Evolutionary conservation across 345 rosid species (phyloP).

Genomic region (Brassica juncea): DNA sequence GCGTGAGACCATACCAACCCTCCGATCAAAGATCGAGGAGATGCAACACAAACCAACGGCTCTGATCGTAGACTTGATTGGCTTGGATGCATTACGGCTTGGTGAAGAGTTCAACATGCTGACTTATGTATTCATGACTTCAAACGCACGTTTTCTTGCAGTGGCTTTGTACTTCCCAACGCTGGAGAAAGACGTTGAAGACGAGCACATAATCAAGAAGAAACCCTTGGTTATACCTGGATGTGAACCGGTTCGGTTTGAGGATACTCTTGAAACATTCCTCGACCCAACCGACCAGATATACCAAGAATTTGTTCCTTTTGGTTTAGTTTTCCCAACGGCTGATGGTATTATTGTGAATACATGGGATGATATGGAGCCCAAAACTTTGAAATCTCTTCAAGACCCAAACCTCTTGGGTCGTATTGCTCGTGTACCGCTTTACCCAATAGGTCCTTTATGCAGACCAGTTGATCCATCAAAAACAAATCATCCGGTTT

Average conservation of each 20-base stretch:
- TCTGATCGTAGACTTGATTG: slow-evolving; percentile 53
- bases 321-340: slow-evolving; percentile 29
- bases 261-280: slow-evolving; percentile 48
- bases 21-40: slow-evolving; percentile 43
- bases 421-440: slow-evolving; percentile 34
- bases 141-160: slow-evolving; percentile 55
- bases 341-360: slow-evolving; percentile 39
- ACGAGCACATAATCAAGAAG: slow-evolving; percentile 33
- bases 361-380: slow-evolving; percentile 42
- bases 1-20: slow-evolving; percentile 44
- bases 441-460: slow-evolving; percentile 40
- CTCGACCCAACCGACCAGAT: slow-evolving; percentile 34
- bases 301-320: slow-evolving; percentile 25
- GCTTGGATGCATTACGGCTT: slow-evolving; percentile 46
- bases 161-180: slow-evolving; percentile 35
- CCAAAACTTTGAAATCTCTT: slow-evolving; percentile 38
- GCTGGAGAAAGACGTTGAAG: slow-evolving; percentile 24
- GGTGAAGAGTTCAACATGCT: slow-evolving; percentile 53
- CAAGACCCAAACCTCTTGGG: slow-evolving; percentile 34
- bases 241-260: slow-evolving; percentile 50
- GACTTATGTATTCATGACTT: slow-evolving; percentile 46
- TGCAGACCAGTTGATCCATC: slow-evolving; percentile 29
- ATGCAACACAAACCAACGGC: slow-evolving; percentile 45
- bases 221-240: slow-evolving; percentile 52
- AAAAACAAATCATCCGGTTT: not conserved